A percentile compares a stretch with the other conserved stretches of the same genome.
Evolutionary conservation across 108 stramenopile species (phyloP).

Genomic region (Nitzschia sp.): DNA sequence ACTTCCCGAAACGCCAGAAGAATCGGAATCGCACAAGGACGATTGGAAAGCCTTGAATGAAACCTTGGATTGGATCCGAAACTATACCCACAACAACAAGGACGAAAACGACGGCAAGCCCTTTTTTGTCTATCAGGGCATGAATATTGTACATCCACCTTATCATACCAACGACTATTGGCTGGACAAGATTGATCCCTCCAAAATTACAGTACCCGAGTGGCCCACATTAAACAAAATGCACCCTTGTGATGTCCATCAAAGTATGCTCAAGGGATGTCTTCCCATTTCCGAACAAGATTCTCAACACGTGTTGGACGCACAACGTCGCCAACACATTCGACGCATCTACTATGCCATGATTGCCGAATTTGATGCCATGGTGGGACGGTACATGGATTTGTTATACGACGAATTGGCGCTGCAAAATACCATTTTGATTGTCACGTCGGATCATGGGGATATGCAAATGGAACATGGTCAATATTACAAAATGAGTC

Average conservation of each 20-base stretch:
- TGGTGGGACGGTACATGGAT: slow-evolving; percentile 37
- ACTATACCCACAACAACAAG: not conserved
- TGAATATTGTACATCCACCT: slow-evolving; percentile 44
- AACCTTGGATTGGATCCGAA: slow-evolving; percentile 24
- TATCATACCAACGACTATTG: slow-evolving; percentile 29
- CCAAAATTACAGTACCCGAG: slow-evolving; percentile 18
- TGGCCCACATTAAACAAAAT: slow-evolving; percentile 9
- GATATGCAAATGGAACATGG: slow-evolving; percentile 44
- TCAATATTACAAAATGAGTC: slow-evolving; percentile 31
- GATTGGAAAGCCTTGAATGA: slow-evolving; percentile 28
- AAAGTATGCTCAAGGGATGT: slow-evolving; percentile 37
- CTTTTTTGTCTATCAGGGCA: slow-evolving; percentile 38
- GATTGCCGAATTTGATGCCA: slow-evolving; percentile 40
- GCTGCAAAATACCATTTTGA: slow-evolving; percentile 26
- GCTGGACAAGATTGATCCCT: slow-evolving; percentile 13
- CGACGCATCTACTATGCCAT: slow-evolving; percentile 40
- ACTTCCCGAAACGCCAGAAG: not conserved
- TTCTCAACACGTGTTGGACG: not conserved
- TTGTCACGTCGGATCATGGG: slow-evolving; percentile 37
- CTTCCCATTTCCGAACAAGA: slow-evolving; percentile 11
- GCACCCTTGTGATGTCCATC: slow-evolving; percentile 40
- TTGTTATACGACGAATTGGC: not conserved
- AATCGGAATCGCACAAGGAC: not conserved
- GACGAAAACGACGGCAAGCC: not conserved
- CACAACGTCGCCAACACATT: slow-evolving; percentile 16